Conservation (phyloP, 2,329 filamentous ascomycete genomes). For the Fusarium subtropicale region DNA sequence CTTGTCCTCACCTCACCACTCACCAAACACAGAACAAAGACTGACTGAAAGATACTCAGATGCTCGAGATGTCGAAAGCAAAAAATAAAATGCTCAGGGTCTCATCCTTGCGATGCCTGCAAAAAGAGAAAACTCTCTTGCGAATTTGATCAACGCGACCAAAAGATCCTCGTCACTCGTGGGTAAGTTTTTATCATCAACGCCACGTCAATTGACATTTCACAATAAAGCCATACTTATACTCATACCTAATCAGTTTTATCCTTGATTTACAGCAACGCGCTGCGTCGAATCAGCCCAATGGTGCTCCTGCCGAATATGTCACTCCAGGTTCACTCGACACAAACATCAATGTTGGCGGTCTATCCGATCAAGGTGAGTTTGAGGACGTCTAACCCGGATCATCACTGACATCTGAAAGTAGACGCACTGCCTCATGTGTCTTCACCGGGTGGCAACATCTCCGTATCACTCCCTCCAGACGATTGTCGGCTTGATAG, state of each 20-base stretch:
- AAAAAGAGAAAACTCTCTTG: constrained; percentile 50
- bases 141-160: constrained; percentile 56
- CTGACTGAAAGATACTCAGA: constrained; percentile 10
- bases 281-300: constrained; percentile 26
- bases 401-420: neutral
- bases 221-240: constrained; percentile 2
- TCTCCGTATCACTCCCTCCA: constrained; percentile 14
- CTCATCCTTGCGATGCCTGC: constrained; percentile 50
- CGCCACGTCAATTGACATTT: constrained; percentile 3
- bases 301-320: constrained; percentile 29
- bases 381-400: accelerated
- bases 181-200: constrained; percentile 48
- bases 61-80: constrained; percentile 50
- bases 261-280: constrained; percentile 53
- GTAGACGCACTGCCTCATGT: constrained; percentile 18
- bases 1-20: neutral
- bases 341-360: constrained; percentile 31
- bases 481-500: constrained; percentile 36
- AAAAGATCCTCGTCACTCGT: constrained; percentile 62
- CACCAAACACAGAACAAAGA: neutral
- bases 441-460: constrained; percentile 19
- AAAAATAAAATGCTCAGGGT: constrained; percentile 52
- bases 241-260: constrained; percentile 42
- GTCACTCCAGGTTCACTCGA: constrained; percentile 43
- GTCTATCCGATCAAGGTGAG: constrained; percentile 36